phyloP scores from a whole-genome alignment of 2,329 filamentous ascomycete species.

The Monosporascus sp. region DNA sequence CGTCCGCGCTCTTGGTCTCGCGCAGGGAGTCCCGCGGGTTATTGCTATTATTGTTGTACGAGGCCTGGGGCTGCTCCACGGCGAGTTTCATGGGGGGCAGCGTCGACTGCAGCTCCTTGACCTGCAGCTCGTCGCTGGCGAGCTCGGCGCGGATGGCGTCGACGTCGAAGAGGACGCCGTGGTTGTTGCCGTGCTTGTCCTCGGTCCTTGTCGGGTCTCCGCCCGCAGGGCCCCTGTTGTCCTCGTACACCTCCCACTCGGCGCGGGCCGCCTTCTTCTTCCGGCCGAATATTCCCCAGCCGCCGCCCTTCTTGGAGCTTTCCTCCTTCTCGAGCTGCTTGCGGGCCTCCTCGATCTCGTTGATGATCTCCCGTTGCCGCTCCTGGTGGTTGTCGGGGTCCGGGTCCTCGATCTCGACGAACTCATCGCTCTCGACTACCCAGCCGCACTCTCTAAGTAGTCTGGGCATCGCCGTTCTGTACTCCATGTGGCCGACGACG shows the following conservation, averaged over 20 bases:
- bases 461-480: constrained; percentile 85
- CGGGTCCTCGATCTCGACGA: constrained; percentile 93
- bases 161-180: constrained; percentile 82
- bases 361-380: constrained; percentile 87
- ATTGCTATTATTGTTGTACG: constrained; percentile 7
- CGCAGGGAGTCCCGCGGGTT: constrained; percentile 32
- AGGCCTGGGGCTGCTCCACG: constrained; percentile 34
- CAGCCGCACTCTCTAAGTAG: constrained; percentile 85
- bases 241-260: constrained; percentile 92
- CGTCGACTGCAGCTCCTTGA: constrained; percentile 82
- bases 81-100: constrained; percentile 85
- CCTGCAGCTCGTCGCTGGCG: constrained; percentile 61
- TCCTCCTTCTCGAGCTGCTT: constrained; percentile 79
- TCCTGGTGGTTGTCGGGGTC: constrained; percentile 89
- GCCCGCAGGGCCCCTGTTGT: constrained; percentile 31
- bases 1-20: constrained; percentile 44
- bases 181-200: constrained; percentile 47
- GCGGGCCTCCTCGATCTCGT: constrained; percentile 91
- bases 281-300: constrained; percentile 67
- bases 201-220: constrained; percentile 30
- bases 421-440: constrained; percentile 88
- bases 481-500: constrained; percentile 93
- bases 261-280: constrained; percentile 79
- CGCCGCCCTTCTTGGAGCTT: constrained; percentile 54
- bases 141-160: constrained; percentile 89